Evolutionary conservation across 768 basidiomycete genomes (phyloP).

Genomic region (Leccinum variicolor): DNA sequence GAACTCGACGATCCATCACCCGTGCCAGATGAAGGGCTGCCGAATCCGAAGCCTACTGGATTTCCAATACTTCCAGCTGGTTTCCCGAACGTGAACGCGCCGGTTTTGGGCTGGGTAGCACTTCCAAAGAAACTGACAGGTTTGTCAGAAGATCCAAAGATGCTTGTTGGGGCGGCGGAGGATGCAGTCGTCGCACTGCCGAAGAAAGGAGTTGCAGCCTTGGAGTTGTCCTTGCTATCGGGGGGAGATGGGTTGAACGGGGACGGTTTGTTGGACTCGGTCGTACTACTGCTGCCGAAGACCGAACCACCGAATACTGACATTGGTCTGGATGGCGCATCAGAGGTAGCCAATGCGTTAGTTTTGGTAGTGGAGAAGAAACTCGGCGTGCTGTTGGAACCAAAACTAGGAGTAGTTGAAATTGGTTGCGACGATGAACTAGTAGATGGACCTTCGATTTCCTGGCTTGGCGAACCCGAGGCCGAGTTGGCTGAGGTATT

Average conservation of each 20-base stretch:
- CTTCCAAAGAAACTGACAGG: conserved; percentile 28
- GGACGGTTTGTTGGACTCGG: conserved; percentile 15
- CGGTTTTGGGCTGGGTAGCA: conserved; percentile 23
- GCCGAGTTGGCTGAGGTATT: conserved; percentile 4
- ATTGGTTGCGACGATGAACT: conserved; percentile 8
- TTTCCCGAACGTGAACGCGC: conserved; percentile 29
- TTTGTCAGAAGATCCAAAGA: conserved; percentile 25
- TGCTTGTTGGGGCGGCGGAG: conserved; percentile 12
- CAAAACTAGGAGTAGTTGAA: conserved; percentile 14
- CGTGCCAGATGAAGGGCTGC: conserved; percentile 16
- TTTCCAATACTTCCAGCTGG: conserved; percentile 53
- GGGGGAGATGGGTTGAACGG: conserved; percentile 7
- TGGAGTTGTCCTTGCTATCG: conserved; percentile 16
- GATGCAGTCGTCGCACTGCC: conserved; percentile 13
- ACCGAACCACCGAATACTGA: conserved; percentile 25
- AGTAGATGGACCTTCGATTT: conserved; percentile 5
- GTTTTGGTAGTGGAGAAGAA: conserved; percentile 22
- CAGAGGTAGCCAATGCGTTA: conserved; percentile 16
- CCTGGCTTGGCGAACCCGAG: conserved; percentile 9
- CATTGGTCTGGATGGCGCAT: conserved; percentile 19
- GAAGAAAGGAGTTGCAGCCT: conserved; percentile 14
- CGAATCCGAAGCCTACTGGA: conserved; percentile 59
- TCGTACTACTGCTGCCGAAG: conserved; percentile 18
- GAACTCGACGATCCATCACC: conserved; percentile 16
- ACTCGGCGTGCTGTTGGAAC: conserved; percentile 15